phyloP scores from a whole-genome alignment of 495 filamentous ascomycete genomes.

The Penicillium goetzii region DNA sequence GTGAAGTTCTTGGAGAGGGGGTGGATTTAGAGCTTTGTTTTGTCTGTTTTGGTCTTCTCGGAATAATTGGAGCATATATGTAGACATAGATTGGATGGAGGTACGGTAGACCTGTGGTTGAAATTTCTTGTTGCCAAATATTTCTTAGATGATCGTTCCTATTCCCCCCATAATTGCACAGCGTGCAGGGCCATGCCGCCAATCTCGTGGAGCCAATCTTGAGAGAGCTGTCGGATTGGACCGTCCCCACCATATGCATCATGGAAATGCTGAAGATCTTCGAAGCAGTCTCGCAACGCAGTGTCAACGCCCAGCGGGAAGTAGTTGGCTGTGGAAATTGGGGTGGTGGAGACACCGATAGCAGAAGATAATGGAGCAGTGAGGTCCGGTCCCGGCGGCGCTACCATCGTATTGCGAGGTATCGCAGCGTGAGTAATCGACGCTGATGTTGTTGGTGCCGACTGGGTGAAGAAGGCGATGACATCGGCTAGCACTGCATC shows the following conservation, averaged over 20 bases:
- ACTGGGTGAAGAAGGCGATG: background rate
- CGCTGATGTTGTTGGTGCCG: too few species aligned
- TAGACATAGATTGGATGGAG: too few species aligned
- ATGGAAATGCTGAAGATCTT: background rate
- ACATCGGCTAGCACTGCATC: background rate
- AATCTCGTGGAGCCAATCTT: background rate
- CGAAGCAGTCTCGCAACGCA: background rate
- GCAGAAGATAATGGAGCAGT: background rate
- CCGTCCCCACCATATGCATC: background rate
- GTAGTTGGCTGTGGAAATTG: background rate
- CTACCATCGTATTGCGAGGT: background rate
- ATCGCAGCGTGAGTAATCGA: background rate
- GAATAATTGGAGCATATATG: background rate
- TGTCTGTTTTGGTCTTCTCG: too few species aligned
- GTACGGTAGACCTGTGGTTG: too few species aligned
- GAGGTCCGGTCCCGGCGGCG: background rate
- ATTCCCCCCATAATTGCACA: background rate
- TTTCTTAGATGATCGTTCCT: background rate
- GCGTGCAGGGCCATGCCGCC: background rate
- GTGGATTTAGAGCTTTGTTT: background rate
- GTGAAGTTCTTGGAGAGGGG: background rate
- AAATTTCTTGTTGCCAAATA: too few species aligned
- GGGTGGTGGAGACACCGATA: background rate
- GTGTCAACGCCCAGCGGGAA: background rate
- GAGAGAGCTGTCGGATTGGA: background rate